phyloP scores from a whole-genome alignment of 108 stramenopile genomes.

The Cyclostephanos tholiformis region DNA sequence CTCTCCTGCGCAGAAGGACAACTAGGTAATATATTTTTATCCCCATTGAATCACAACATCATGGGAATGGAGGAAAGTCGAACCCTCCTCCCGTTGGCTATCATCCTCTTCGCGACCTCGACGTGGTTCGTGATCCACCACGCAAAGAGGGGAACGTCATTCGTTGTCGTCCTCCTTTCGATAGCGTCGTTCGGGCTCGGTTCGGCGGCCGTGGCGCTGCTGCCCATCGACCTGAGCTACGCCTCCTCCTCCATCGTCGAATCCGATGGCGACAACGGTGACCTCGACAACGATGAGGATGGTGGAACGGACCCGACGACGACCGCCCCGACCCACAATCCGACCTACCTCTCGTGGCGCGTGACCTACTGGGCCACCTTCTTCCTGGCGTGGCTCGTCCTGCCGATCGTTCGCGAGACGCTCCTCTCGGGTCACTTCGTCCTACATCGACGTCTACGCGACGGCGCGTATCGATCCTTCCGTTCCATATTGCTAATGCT shows the following conservation, averaged over 20 bases:
- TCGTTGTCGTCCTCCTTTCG: slow-evolving; percentile 29
- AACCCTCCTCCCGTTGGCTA: slow-evolving; percentile 13
- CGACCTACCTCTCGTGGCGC: slow-evolving; percentile 53
- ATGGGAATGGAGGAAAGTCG: neutral
- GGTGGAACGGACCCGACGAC: slow-evolving; percentile 7
- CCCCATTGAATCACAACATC: too few relatives aligned
- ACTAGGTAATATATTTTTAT: too few relatives aligned
- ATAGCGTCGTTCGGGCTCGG: slow-evolving; percentile 48
- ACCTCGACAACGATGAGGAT: neutral
- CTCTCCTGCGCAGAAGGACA: too few relatives aligned
- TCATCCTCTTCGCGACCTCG: slow-evolving; percentile 40
- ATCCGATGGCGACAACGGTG: neutral
- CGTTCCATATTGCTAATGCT: slow-evolving; percentile 22
- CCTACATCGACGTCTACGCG: slow-evolving; percentile 45
- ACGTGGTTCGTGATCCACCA: slow-evolving; percentile 52
- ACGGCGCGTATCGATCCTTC: slow-evolving; percentile 51
- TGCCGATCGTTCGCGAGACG: slow-evolving; percentile 64
- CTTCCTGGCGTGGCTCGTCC: slow-evolving; percentile 70
- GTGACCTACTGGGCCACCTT: slow-evolving; percentile 81
- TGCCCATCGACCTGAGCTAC: slow-evolving; percentile 62
- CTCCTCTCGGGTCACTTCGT: slow-evolving; percentile 74
- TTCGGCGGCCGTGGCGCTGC: slow-evolving; percentile 43
- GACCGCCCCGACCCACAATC: slow-evolving; percentile 25
- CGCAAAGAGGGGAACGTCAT: slow-evolving; percentile 48
- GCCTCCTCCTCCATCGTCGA: slow-evolving; percentile 9